phyloP scores from a whole-genome alignment of 2,329 filamentous ascomycete species.

The Fusarium torulosum region DNA sequence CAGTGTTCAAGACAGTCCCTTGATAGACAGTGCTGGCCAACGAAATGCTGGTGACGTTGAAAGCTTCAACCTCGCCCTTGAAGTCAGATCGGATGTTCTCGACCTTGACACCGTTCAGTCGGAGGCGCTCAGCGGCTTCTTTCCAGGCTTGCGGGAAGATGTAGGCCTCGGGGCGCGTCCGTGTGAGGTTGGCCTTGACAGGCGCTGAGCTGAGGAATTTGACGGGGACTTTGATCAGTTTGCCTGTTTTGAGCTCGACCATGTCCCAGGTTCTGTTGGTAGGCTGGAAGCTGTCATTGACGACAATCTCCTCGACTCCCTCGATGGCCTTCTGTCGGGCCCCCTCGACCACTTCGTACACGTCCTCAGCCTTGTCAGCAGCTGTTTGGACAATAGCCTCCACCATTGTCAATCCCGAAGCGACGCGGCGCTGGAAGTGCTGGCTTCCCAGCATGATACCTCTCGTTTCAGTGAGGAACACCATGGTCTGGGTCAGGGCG shows the following conservation, averaged over 20 bases:
- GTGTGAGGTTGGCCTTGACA: slow-evolving; percentile 45
- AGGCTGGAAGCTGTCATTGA: slow-evolving; percentile 39
- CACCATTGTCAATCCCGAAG: slow-evolving; percentile 45
- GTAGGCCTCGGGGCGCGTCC: slow-evolving; percentile 46
- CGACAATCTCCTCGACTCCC: slow-evolving; percentile 44
- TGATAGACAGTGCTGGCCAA: slow-evolving; percentile 41
- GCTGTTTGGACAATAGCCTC: slow-evolving; percentile 46
- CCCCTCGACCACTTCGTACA: slow-evolving; percentile 39
- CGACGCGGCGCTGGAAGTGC: slow-evolving; percentile 51
- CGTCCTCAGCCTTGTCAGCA: slow-evolving; percentile 37
- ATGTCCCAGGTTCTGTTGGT: slow-evolving; percentile 47
- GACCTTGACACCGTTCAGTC: slow-evolving; percentile 41
- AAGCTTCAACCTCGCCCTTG: slow-evolving; percentile 42
- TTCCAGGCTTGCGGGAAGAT: slow-evolving; percentile 46
- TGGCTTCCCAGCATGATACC: slow-evolving; percentile 50
- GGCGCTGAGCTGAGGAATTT: slow-evolving; percentile 47
- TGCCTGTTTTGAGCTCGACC: slow-evolving; percentile 44
- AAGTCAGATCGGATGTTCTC: slow-evolving; percentile 41
- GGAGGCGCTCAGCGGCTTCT: slow-evolving; percentile 44
- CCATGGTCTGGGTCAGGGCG: slow-evolving; percentile 45
- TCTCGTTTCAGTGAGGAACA: slow-evolving; percentile 47
- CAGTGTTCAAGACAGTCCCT: slow-evolving; percentile 41
- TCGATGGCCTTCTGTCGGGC: slow-evolving; percentile 43
- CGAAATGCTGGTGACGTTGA: slow-evolving; percentile 36
- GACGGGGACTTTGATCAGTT: slow-evolving; percentile 40